Conservation (phyloP, 352 stramenopile genomes). For the Globisporangium irregulare region DNA sequence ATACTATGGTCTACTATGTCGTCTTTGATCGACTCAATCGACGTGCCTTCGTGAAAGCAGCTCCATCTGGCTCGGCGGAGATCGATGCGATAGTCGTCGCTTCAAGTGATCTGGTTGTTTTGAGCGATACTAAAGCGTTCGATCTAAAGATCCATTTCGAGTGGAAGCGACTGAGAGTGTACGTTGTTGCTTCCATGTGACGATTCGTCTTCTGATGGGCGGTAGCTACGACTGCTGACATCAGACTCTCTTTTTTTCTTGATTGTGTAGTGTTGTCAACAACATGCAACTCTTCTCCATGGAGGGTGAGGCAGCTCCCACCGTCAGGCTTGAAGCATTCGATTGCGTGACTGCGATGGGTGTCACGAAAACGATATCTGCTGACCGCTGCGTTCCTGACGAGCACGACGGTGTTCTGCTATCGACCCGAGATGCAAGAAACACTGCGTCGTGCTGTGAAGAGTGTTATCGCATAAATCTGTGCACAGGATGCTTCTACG, state of each 20-base stretch:
- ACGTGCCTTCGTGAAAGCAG: slow-evolving; percentile 2
- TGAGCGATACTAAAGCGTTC: slow-evolving; percentile 16
- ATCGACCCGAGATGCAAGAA: not conserved
- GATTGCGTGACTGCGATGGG: slow-evolving; percentile 24
- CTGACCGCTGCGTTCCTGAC: slow-evolving; percentile 7
- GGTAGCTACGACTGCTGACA: not conserved
- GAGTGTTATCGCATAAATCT: slow-evolving; percentile 10
- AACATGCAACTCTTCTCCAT: slow-evolving; percentile 10
- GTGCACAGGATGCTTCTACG: slow-evolving; percentile 16
- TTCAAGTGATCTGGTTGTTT: slow-evolving; percentile 5
- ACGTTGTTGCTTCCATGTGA: slow-evolving; percentile 3
- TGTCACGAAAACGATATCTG: not conserved
- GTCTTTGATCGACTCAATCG: slow-evolving; percentile 10
- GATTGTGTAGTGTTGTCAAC: slow-evolving; percentile 2
- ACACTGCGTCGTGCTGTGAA: slow-evolving; percentile 17
- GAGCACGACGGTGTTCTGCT: slow-evolving; percentile 12
- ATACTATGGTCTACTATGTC: not conserved
- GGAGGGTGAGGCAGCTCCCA: not conserved
- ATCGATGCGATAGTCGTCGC: not conserved
- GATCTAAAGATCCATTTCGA: slow-evolving; percentile 17
- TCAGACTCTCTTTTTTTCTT: not conserved
- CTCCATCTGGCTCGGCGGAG: not conserved
- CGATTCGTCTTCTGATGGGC: not conserved
- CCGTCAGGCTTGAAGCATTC: slow-evolving; percentile 10
- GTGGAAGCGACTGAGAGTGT: slow-evolving; percentile 19